Base-by-base conservation (phyloP, 441 rosid genomes). In the Biscutella laevigata region DNA sequence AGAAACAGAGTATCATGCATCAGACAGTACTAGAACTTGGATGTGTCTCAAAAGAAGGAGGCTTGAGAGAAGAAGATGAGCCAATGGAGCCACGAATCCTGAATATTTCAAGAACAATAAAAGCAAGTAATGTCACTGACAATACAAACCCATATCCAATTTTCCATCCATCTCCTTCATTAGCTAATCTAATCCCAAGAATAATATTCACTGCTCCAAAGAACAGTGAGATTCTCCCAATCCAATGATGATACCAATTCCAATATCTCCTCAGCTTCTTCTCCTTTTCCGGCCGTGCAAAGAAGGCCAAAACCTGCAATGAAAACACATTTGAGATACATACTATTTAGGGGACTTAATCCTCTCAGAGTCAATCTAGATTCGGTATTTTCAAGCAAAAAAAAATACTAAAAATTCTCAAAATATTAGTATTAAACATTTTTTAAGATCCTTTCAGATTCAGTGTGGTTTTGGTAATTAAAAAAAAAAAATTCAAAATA, bases 241-340 rank as follows among this genome's bases (percentile, higher is more conserved):
- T 65, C 94, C 95, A 85, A 48, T 64, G 70, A 54, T 91, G 98
- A 67, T 88, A 88, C 95, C 87, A 85, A 61, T 83, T 88, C 96
- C 96, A 85, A 61, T 77, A 83, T 64, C 43, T 62, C 17, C 95
- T 74, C 39, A 75, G 69, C 78, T 91, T 85, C 7, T 91, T 68
- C 47, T 83, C 95, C 64, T 76, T 83, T 36, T 71, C 64, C 0
- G 98, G 95, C 40, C 91, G 68, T 20, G 85, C 74, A 71, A 91
- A 83, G 67, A 91, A 82, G 3, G 94, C 94, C 74, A 88, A 39
- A 61, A 82, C 73, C 96, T 62, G 4, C n/a, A 7, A n/a, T n/a
- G n/a, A n/a, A n/a, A n/a, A n/a, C n/a, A n/a, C n/a, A n/a, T n/a
- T n/a, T n/a, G n/a, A n/a, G n/a, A n/a, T n/a, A n/a, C n/a, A n/a